Conservation (phyloP, 1,284 basidiomycete species). For the Cystobasidiaceae sp. region DNA sequence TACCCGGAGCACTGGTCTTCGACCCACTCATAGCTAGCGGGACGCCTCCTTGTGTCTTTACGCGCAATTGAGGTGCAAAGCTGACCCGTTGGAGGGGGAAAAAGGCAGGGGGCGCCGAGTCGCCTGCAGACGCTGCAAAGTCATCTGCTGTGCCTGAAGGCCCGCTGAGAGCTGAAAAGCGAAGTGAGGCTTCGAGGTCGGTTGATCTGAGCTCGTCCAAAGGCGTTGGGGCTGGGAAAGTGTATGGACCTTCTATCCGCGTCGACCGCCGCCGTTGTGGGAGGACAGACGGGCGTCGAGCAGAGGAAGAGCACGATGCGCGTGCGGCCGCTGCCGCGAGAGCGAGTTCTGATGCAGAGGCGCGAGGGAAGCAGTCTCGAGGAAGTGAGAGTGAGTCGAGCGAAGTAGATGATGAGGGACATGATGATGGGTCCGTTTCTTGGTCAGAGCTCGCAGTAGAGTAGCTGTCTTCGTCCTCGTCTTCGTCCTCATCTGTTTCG, state of each 20-base stretch:
- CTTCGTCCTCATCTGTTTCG: slow-evolving; percentile 1
- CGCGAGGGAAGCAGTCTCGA: slow-evolving; percentile 24
- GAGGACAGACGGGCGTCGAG: neutral
- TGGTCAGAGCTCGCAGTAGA: neutral
- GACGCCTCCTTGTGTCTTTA: slow-evolving; percentile 36
- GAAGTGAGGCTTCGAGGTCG: slow-evolving; percentile 18
- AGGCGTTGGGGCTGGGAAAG: slow-evolving; percentile 20
- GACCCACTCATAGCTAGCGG: slow-evolving; percentile 25
- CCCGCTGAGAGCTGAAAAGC: slow-evolving; percentile 17
- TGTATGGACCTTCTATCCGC: slow-evolving; percentile 17
- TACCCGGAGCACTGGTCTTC: neutral
- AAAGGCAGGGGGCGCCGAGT: slow-evolving; percentile 41
- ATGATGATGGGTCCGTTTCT: neutral
- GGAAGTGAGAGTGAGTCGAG: slow-evolving; percentile 7
- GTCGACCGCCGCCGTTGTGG: neutral
- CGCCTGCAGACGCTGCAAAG: neutral
- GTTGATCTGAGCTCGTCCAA: neutral
- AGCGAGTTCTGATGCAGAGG: neutral
- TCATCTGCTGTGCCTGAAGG: neutral
- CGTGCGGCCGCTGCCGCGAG: neutral
- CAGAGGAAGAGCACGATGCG: neutral
- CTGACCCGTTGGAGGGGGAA: slow-evolving; percentile 44
- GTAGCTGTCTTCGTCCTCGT: neutral
- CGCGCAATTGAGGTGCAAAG: slow-evolving; percentile 42
- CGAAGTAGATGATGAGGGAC: neutral